A percentile compares a stretch with the other conserved stretches of the same genome.
phyloP scores from a whole-genome alignment of 2,329 filamentous ascomycete genomes.

The Alternaria viburni region DNA sequence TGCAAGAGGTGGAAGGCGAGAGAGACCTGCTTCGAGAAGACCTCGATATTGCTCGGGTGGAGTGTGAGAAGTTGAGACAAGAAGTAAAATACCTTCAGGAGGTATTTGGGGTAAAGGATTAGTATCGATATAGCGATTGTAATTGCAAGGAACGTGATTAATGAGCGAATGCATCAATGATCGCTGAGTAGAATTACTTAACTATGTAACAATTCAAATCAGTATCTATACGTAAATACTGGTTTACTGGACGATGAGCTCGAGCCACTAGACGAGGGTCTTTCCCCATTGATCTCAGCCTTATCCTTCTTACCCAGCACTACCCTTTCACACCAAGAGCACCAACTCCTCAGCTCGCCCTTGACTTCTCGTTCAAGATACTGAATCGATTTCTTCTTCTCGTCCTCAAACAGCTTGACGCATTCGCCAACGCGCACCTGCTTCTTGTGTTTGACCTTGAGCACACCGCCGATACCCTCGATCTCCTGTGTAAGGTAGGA shows the following conservation, averaged over 20 bases:
- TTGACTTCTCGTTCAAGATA: conserved; percentile 74
- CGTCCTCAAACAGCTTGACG: conserved; percentile 81
- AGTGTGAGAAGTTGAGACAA: neutral
- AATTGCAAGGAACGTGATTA: too few relatives aligned
- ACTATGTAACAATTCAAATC: neutral
- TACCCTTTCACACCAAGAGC: conserved; percentile 85
- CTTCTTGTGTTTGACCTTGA: conserved; percentile 87
- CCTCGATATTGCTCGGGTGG: neutral
- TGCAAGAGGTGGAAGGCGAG: too few relatives aligned
- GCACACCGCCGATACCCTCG: conserved; percentile 84
- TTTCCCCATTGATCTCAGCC: conserved; percentile 18
- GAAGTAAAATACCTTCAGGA: neutral
- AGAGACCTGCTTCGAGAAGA: too few relatives aligned
- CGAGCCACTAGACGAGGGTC: conserved; percentile 23
- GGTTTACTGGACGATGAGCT: conserved; percentile 21
- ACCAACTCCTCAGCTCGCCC: conserved; percentile 79
- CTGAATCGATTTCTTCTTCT: conserved; percentile 52
- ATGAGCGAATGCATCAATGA: neutral
- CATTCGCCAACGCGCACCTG: conserved; percentile 81
- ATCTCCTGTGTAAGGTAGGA: conserved; percentile 89
- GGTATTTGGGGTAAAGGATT: neutral
- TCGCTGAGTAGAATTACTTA: neutral
- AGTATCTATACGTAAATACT: conserved; percentile 6
- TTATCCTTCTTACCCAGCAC: conserved; percentile 65
- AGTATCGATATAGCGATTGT: too few relatives aligned